Evolutionary conservation across 192 early-diverging fungal species (phyloP), one percentile per base, ranked within the genome.

Genomic region (Coemansia sp.): DNA sequence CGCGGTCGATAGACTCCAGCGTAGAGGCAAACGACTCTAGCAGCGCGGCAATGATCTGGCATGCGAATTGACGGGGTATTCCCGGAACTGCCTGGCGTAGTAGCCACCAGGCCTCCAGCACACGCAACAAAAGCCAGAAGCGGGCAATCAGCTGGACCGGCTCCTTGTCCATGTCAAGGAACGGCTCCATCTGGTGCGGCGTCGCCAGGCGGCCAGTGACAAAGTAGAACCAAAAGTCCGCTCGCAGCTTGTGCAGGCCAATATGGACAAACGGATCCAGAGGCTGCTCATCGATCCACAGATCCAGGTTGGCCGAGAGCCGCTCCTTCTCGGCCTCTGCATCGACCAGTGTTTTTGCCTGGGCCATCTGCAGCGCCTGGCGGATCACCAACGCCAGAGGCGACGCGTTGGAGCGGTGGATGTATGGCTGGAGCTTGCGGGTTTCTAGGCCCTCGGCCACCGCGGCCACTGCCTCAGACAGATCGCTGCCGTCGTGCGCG

Each of bases 261-360:
- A 52, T 26, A n/a, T 44, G 29, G n/a, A 75, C 71, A 52, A 74
- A 59, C 9, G 64, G 58, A 14, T 74, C 70, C 47, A 67, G 39
- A 7, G 69, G 69, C 31, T 53, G 69, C 43, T 66, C 64, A 25
- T 67, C 64, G 14, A 67, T 48, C 70, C 70, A 74, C 54, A 31
- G 2, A 17, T 74, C 70, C 23, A 74, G 50, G 16, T 74, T 64
- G 1, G 18, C 38, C 0, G 58, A 54, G 35, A 73, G 36, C 36
- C 55, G 56, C 44, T 62, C 56, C 18, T 32, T 28, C 36, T 54
- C 64, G 11, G 48, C 64, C 22, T 56, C 38, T 3, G 56, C 64
- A 4, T 62, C 59, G 11, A 44, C 48, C 27, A 58, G 27, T 1
- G 53, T 56, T 42, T 47, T 51, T 22, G 47, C 38, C 28, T 56